Base-by-base conservation (phyloP, 2,329 filamentous ascomycete species). In the Keithomyces neogunnii region DNA sequence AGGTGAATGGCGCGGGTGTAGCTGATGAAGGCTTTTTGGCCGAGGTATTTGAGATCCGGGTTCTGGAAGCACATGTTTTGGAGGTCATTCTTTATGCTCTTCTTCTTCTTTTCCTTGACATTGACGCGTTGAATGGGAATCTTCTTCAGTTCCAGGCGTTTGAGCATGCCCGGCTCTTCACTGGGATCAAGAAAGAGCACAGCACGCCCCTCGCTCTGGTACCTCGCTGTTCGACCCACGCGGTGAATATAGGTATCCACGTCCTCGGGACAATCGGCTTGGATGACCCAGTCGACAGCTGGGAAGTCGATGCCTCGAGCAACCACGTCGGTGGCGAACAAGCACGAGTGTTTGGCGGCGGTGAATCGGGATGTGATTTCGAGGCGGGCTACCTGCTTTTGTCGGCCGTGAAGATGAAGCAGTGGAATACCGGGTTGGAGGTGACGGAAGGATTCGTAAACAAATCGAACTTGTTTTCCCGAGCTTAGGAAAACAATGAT, bases 241-340 rank as follows among this genome's bases (percentile, higher is more conserved):
- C 93, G 84, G 69, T 99, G 93, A 59, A 99, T 97, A 63, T 99
- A 99, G 0, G 93, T 99, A 62, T 97, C 93, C 3, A 88, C 87
- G 66, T 99, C 92, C 67, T 99, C 93, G 0, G 93, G 93, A 58
- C 89, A 95, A 66, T 99, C 93, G n/a, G 89, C 79, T 65, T 99
- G 93, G n/a, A 99, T 89, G 4, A 99, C 93, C 87, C 93, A 99
- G 66, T 99, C 93, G 0, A 99, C 93, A 3, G 90, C 86, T 0
- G 93, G 93, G 64, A 99, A 97, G 67, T 99, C 93, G 10, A 99
- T 80, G 56, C 93, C 93, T 67, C 93, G 81, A 0, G 93, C 93
- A 3, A 95, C 90, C 5, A 99, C 89, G 64, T 99, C 93, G 0
- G 93, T 99, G 1, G 93, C 89, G 65, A 99, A 96, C 0, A 99